Conservation (phyloP, 1,284 basidiomycete species). For the Laetiporus sulphureus region DNA sequence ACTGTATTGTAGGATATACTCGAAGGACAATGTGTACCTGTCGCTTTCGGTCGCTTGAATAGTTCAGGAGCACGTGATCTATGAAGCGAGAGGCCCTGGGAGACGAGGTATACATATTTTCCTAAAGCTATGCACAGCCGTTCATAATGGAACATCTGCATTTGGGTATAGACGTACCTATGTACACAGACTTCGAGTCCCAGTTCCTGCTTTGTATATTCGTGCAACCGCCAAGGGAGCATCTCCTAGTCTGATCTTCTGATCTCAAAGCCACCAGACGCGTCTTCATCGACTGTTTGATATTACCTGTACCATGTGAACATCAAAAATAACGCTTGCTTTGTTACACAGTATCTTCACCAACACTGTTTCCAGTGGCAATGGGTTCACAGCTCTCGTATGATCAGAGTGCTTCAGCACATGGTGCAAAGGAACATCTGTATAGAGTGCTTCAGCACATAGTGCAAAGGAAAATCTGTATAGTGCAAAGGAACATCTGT, state of each 20-base stretch:
- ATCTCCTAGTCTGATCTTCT: conserved; percentile 40
- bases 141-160: too few species aligned
- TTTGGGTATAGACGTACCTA: conserved; percentile 38
- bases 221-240: conserved; percentile 21
- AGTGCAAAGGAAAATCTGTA: conserved; percentile 50
- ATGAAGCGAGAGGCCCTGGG: conserved; percentile 42
- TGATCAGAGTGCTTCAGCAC: conserved; percentile 37
- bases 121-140: conserved; percentile 41
- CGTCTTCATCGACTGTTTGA: conserved; percentile 19
- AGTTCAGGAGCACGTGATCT: conserved; percentile 29
- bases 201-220: conserved; percentile 42
- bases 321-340: conserved; percentile 40
- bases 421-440: conserved; percentile 48
- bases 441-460: too few species aligned
- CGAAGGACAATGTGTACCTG: too few species aligned
- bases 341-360: conserved; percentile 48
- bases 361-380: conserved; percentile 39
- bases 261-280: conserved; percentile 52
- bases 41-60: too few species aligned
- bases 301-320: conserved; percentile 38
- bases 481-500: too few species aligned
- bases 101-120: conserved; percentile 52
- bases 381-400: conserved; percentile 19
- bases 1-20: too few species aligned
- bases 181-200: conserved; percentile 57